A percentile compares a stretch with the other conserved stretches of the same genome.
phyloP scores from a whole-genome alignment of 345 rosid genomes.

The Bruguiera parviflora region DNA sequence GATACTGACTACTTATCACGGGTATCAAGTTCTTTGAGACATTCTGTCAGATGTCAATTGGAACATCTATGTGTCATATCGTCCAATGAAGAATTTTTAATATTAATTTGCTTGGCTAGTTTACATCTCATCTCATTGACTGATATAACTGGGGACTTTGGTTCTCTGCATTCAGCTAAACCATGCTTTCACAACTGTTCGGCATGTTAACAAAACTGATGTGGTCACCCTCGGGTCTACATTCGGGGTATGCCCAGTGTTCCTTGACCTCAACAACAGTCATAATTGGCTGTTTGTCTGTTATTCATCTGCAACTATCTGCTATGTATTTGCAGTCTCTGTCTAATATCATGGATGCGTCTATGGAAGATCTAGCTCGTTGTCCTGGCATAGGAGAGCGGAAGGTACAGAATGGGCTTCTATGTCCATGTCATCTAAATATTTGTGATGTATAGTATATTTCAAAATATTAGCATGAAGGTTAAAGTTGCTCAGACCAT shows the following conservation, averaged over 20 bases:
- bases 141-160: constrained; percentile 13
- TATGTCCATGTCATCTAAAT: constrained; percentile 4
- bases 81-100: background rate
- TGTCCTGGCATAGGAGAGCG: constrained; percentile 98
- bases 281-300: background rate
- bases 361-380: constrained; percentile 91
- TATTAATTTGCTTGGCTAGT: background rate
- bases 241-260: constrained; percentile 59
- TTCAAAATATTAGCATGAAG: background rate
- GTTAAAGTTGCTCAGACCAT: constrained; percentile 31
- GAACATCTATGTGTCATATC: background rate
- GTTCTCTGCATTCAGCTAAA: constrained; percentile 47
- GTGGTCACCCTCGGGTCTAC: constrained; percentile 97
- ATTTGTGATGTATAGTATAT: background rate
- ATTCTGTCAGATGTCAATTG: background rate
- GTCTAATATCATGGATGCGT: constrained; percentile 84
- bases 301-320: constrained; percentile 3
- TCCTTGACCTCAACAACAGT: background rate
- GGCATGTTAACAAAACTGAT: constrained; percentile 89
- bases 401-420: constrained; percentile 47
- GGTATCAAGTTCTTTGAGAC: constrained; percentile 35
- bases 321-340: constrained; percentile 54
- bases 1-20: constrained; percentile 86
- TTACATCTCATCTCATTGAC: background rate
- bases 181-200: constrained; percentile 79